These are phyloP conservation scores for Syzygium malaccense DNA, from an alignment of 441 rosid genomes.

Conservation along the genomic window DNA sequence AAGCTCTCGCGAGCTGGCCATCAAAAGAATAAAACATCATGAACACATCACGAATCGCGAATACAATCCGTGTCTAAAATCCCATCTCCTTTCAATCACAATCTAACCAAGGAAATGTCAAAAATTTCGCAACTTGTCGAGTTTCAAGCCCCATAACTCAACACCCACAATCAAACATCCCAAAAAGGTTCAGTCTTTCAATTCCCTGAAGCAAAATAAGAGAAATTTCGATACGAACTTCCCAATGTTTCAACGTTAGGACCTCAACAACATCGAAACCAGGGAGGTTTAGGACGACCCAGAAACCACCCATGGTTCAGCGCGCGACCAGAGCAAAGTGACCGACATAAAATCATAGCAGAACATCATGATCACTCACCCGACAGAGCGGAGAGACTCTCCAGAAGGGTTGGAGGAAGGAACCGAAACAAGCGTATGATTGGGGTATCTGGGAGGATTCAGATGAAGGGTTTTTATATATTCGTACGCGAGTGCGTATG, in stretches of 20 bases:
- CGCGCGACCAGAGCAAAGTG: not conserved
- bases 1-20: not conserved
- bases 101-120: not conserved
- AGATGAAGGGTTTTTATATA: not conserved
- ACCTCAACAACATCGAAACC: not conserved
- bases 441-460: not conserved
- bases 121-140: not conserved
- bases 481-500: not conserved
- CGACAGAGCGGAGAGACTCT: not conserved
- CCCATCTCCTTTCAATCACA: not conserved
- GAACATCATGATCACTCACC: not conserved
- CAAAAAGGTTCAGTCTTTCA: not conserved
- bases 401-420: not conserved
- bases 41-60: not conserved
- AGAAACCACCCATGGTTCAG: not conserved
- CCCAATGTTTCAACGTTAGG: not conserved
- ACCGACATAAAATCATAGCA: not conserved
- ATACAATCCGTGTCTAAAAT: not conserved
- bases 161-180: not conserved
- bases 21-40: not conserved
- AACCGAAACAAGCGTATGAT: not conserved
- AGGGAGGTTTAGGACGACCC: not conserved
- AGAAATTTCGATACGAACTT: not conserved
- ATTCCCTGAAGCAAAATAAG: not conserved
- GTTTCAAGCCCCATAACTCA: not conserved